Evolutionary conservation across 495 filamentous ascomycete genomes (phyloP).

Genomic region (Sphaerosporella brunnea): DNA sequence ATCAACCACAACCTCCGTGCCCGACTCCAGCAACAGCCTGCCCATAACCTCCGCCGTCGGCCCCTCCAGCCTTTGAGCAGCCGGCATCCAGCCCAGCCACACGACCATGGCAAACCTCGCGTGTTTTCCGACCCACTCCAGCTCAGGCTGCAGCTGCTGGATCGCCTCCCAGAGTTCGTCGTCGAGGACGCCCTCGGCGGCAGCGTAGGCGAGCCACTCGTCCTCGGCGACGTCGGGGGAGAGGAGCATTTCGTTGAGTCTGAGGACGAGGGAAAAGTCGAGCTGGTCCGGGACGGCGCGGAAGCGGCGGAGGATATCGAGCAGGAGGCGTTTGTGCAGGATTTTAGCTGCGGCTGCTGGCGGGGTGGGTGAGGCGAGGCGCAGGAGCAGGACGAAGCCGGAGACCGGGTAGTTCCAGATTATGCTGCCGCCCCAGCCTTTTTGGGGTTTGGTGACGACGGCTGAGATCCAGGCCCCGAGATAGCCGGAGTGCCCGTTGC

Average conservation of each 20-base stretch:
- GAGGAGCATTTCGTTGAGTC: neutral
- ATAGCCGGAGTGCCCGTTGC: slow-evolving; percentile 21
- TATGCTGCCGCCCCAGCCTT: slow-evolving; percentile 21
- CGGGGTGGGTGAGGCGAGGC: slow-evolving; percentile 1
- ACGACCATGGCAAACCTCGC: slow-evolving; percentile 1
- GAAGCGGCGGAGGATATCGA: slow-evolving; percentile 8
- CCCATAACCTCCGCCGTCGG: neutral
- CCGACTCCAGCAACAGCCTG: neutral
- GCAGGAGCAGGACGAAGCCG: slow-evolving; percentile 24
- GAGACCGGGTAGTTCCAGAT: slow-evolving; percentile 27
- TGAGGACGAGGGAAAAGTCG: neutral
- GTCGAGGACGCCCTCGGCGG: neutral
- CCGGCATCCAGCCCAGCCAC: neutral
- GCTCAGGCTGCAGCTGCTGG: neutral
- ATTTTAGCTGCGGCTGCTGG: slow-evolving; percentile 1
- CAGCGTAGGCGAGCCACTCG: neutral
- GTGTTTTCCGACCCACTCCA: neutral
- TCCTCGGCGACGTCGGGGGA: neutral
- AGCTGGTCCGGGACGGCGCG: neutral
- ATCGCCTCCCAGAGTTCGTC: neutral
- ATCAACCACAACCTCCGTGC: neutral
- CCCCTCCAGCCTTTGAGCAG: neutral
- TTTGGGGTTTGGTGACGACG: slow-evolving; percentile 12
- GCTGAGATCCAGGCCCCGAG: slow-evolving; percentile 22
- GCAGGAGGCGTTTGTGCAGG: slow-evolving; percentile 14